Evolutionary conservation across 345 rosid genomes (phyloP), one percentile per base, ranked within the genome.

Genomic region (Carallia brachiata): DNA sequence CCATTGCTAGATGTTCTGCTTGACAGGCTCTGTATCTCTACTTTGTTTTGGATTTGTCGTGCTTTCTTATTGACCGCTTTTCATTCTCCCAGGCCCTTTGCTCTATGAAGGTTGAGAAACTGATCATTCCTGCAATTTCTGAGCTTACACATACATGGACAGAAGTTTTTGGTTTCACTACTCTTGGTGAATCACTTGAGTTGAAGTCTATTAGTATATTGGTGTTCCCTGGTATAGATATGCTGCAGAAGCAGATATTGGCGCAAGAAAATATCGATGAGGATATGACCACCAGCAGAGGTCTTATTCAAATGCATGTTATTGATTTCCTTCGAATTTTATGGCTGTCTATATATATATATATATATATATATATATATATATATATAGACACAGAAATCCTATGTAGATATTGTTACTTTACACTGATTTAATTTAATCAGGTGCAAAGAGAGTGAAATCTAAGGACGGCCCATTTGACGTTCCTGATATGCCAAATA

Each of bases 151-250:
- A 68, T 63, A 77, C 80, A 7, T 77, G 80, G 80, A 77, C 73
- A 4, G 76, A 61, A 55, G 73, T 77, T 64, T 77, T 77, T 72
- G 77, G 80, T 63, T 77, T 77, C 67, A 68, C 67, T 17, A 36
- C 61, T 47, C 67, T 77, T 58, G 70, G 60, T 77, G 70, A 68
- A 64, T 67, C 70, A 60, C 70, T 63, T 4, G 76, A 72, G 60
- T 44, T 77, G 76, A 77, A 77, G 52, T 68, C 69, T 52, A 61
- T 72, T 68, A 72, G 68, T 56, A 68, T 69, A 69, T 19, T 77
- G 70, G 77, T 72, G 37, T 77, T 77, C 63, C 80, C 80, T 72
- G 80, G 77, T 12, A 64, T 77, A 52, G 77, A 77, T 57, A 72
- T 77, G 77, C 53, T 77, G 16, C 76, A 77, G 73, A 77, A 77